These are phyloP conservation scores for Aplosporella prunicola DNA, from an alignment of 2,329 filamentous ascomycete genomes.

Conservation along the genomic window DNA sequence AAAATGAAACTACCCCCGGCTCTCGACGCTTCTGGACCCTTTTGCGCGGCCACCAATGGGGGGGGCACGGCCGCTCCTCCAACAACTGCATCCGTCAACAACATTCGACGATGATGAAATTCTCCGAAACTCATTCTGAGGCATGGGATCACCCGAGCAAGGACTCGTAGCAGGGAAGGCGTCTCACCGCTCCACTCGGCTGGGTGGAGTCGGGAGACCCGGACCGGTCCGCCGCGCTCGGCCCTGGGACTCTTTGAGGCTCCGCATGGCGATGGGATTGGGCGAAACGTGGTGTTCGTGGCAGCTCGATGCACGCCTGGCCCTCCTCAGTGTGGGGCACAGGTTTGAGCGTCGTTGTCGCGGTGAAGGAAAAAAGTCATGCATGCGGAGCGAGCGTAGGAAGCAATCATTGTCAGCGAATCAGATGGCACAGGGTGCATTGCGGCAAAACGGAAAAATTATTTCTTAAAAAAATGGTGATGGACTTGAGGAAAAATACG, in stretches of 20 bases:
- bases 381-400: slow-evolving; percentile 7
- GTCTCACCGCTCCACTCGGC: slow-evolving; percentile 15
- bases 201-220: slow-evolving; percentile 17
- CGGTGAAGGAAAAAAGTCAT: not conserved
- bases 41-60: too few relatives aligned
- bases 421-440: too few relatives aligned
- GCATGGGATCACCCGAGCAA: slow-evolving; percentile 29
- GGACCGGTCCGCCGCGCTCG: slow-evolving; percentile 28
- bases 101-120: not conserved
- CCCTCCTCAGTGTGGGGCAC: slow-evolving; percentile 1
- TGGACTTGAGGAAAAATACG: too few relatives aligned
- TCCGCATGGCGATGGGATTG: slow-evolving; percentile 18
- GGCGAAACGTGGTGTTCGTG: slow-evolving; percentile 12
- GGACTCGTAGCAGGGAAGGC: slow-evolving; percentile 30
- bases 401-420: too few relatives aligned
- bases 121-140: slow-evolving; percentile 15
- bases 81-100: slow-evolving; percentile 3
- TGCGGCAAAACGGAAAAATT: too few relatives aligned
- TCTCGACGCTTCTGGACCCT: not conserved
- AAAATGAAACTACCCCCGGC: not conserved
- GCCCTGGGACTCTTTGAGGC: slow-evolving; percentile 29
- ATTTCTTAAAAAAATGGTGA: too few relatives aligned
- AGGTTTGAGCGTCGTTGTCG: slow-evolving; percentile 31
- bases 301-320: slow-evolving; percentile 29
- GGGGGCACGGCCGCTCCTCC: too few relatives aligned